These are phyloP conservation scores for Delonix regia DNA, from an alignment of 306 rosid genomes.

Conservation along the genomic window DNA sequence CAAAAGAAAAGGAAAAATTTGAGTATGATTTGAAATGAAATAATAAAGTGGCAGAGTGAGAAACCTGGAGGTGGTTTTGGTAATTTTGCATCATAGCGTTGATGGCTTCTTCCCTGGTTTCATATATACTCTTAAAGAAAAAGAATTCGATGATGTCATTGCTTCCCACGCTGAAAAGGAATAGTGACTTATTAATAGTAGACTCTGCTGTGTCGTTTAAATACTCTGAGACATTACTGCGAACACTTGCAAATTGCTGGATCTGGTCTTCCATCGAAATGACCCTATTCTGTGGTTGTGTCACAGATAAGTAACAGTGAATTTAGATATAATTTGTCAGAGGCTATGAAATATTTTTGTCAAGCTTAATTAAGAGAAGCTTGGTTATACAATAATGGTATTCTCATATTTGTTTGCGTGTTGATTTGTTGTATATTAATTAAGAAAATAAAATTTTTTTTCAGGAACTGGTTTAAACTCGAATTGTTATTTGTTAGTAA, in stretches of 20 bases:
- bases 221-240: conserved; percentile 11
- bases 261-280: conserved; percentile 25
- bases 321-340: not conserved
- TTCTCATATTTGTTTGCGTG: too few relatives aligned
- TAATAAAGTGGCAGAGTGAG: not conserved
- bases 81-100: not conserved
- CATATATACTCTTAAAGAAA: not conserved
- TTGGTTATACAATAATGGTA: too few relatives aligned
- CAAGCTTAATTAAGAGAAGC: too few relatives aligned
- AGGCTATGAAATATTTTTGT: too few relatives aligned
- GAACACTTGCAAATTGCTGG: conserved; percentile 4
- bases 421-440: too few relatives aligned
- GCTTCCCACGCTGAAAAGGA: conserved; percentile 41
- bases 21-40: not conserved
- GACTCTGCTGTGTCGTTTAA: not conserved
- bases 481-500: too few relatives aligned
- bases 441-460: too few relatives aligned
- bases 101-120: not conserved
- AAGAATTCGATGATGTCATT: conserved; percentile 42
- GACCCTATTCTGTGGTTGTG: not conserved
- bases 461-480: too few relatives aligned
- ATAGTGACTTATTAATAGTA: conserved; percentile 32
- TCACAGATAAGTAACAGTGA: not conserved
- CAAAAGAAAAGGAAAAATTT: not conserved
- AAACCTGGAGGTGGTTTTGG: conserved; percentile 5